These are phyloP conservation scores for Aspergillus novofumigatus DNA, from an alignment of 2,329 filamentous ascomycete genomes.

Conservation along the genomic window DNA sequence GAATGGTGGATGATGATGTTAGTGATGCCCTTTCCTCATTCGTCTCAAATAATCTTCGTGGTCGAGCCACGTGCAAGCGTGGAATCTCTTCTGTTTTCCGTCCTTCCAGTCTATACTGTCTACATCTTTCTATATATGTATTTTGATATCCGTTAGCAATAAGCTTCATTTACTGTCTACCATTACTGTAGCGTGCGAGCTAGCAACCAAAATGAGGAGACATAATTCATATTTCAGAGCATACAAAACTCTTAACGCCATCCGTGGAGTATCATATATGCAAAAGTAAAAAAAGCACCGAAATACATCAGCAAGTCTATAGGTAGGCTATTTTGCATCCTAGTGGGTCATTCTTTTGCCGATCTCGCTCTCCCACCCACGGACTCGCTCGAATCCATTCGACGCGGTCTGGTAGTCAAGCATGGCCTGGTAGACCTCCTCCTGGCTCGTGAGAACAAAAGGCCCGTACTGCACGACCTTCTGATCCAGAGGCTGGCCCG, in stretches of 20 bases:
- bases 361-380: conserved; percentile 81
- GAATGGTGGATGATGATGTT: not conserved
- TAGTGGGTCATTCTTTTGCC: conserved; percentile 64
- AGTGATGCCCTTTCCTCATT: not conserved
- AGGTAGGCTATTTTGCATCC: not conserved
- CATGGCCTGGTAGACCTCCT: conserved; percentile 72
- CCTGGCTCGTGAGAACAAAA: conserved; percentile 70
- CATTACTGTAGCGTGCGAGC: not conserved
- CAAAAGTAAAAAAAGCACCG: not conserved
- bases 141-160: not conserved
- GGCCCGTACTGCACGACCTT: conserved; percentile 79
- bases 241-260: not conserved
- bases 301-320: not conserved
- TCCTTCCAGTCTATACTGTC: not conserved
- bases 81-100: not conserved
- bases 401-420: conserved; percentile 67
- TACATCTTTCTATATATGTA: not conserved
- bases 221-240: not conserved
- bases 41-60: not conserved
- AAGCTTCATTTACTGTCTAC: not conserved
- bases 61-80: not conserved
- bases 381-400: conserved; percentile 77
- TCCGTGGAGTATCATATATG: conserved; percentile 5
- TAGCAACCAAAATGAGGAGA: no score
- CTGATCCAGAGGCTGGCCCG: conserved; percentile 76